Base-by-base conservation (phyloP, 2,329 filamentous ascomycete genomes). In the Dothistroma septosporum region DNA sequence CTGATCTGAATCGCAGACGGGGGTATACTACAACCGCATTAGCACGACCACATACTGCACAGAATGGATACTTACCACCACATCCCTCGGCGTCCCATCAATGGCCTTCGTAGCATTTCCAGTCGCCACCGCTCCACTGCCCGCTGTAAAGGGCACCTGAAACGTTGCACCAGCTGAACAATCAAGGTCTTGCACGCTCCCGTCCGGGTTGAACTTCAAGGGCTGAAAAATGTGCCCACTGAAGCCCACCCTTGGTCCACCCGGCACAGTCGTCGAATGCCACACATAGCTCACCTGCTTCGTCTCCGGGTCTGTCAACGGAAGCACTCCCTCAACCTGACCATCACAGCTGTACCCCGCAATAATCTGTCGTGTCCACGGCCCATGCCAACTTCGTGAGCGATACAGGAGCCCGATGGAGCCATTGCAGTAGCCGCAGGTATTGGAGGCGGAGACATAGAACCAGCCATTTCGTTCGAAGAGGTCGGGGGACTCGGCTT, bases 371-470 rank as follows among this genome's bases (percentile, higher is more conserved):
- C 68, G 57, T 3, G 60, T 63, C 68, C 68, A 69, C 1, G 68
- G 68, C 16, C 68, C 68, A 57, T 66, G 55, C 22, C 66, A 66
- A 9, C 57, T 65, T 16, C 46, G 35, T 3, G 61, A 58, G 19
- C 66, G 62, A 46, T 69, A 69, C 2, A 69, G 35, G 1, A 69
- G 56, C 2, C 59, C 63, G 22, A 69, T 63, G 0, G 64, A 64
- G 2, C 67, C 67, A 28, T 67, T 69, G 60, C 66, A 68, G 28
- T 67, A 69, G 1, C 63, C 67, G 48, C 67, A 69, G n/a, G 67
- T 68, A 21, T 69, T 68, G 47, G 52, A 58, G 0, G 64, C 67
- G 7, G 59, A 35, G n/a, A 69, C 54, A 48, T 69, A 69, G 44
- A 60, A 66, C 35, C 37, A 56, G 6, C 60, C 60, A n/a, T 65